Conservation (phyloP, 495 filamentous ascomycete species). For the Aspergillus heteromorphus region DNA sequence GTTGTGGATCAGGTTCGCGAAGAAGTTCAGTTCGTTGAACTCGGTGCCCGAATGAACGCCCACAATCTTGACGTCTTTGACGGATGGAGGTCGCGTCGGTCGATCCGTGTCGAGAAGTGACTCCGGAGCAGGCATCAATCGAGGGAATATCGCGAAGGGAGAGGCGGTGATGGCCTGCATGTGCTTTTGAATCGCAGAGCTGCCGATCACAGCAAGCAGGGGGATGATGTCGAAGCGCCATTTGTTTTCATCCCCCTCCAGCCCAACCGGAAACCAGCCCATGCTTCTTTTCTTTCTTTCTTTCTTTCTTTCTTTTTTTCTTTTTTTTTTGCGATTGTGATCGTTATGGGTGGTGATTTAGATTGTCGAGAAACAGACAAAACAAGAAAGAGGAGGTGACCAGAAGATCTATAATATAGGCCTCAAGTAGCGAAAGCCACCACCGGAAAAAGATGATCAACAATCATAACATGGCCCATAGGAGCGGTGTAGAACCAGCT, state of each 20-base stretch:
- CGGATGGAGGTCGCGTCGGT: constrained; percentile 46
- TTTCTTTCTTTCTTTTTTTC: too few species aligned
- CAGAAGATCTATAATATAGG: neutral
- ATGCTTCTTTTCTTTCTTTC: too few species aligned
- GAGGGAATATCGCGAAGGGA: constrained; percentile 50
- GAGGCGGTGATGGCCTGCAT: constrained; percentile 50
- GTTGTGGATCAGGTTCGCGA: constrained; percentile 53
- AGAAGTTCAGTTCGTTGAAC: constrained; percentile 51
- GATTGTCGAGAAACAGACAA: neutral
- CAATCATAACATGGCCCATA: too few species aligned
- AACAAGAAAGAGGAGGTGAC: neutral
- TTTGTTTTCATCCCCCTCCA: neutral
- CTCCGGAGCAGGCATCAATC: constrained; percentile 61
- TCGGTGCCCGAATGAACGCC: constrained; percentile 50
- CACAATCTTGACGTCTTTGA: constrained; percentile 44
- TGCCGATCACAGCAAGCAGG: constrained; percentile 57
- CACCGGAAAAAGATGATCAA: neutral
- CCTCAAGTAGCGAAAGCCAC: neutral
- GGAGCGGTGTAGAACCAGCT: neutral
- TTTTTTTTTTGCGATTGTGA: neutral
- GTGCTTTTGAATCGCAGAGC: constrained; percentile 49
- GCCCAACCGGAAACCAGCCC: neutral
- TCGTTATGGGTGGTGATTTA: neutral
- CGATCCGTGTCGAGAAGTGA: constrained; percentile 52
- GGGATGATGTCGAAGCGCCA: constrained; percentile 50